Evolutionary conservation across 352 stramenopile genomes (phyloP).

Genomic region (Pythium plurisporium): DNA sequence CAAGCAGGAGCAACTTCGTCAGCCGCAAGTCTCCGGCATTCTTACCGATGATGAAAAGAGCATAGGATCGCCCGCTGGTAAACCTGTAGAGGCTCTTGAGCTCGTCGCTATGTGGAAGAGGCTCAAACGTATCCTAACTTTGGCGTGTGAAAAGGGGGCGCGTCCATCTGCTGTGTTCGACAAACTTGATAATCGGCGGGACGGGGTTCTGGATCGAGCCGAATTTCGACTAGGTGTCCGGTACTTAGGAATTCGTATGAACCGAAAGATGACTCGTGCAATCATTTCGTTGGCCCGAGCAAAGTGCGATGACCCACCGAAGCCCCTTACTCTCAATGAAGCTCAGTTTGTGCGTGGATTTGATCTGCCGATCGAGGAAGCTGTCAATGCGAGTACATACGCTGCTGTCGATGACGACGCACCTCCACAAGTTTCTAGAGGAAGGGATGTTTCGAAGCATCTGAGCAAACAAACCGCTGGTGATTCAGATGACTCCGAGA

Average conservation of each 20-base stretch:
- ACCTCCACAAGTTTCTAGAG: too few relatives aligned
- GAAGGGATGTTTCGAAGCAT: background rate
- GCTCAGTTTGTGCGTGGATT: constrained; percentile 58
- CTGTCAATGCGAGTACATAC: background rate
- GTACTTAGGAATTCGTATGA: constrained; percentile 47
- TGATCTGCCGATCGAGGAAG: constrained; percentile 23
- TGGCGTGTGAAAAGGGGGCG: constrained; percentile 24
- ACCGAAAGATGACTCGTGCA: constrained; percentile 59
- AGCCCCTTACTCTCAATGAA: constrained; percentile 39
- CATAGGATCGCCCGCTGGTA: constrained; percentile 1
- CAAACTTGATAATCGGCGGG: constrained; percentile 41
- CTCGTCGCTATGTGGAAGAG: constrained; percentile 49
- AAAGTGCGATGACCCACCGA: constrained; percentile 32
- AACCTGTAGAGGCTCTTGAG: constrained; percentile 14
- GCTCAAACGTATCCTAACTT: constrained; percentile 41
- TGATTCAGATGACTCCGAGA: constrained; percentile 1
- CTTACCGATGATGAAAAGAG: background rate
- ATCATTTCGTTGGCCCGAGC: constrained; percentile 57
- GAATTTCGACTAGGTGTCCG: constrained; percentile 49
- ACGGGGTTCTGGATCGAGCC: constrained; percentile 57
- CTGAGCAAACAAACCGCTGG: background rate
- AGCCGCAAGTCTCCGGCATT: background rate
- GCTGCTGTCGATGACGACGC: background rate
- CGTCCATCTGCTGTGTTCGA: constrained; percentile 27
- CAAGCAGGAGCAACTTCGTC: background rate